Conservation (phyloP, 2,329 filamentous ascomycete genomes). For the Keithomyces neogunnii region DNA sequence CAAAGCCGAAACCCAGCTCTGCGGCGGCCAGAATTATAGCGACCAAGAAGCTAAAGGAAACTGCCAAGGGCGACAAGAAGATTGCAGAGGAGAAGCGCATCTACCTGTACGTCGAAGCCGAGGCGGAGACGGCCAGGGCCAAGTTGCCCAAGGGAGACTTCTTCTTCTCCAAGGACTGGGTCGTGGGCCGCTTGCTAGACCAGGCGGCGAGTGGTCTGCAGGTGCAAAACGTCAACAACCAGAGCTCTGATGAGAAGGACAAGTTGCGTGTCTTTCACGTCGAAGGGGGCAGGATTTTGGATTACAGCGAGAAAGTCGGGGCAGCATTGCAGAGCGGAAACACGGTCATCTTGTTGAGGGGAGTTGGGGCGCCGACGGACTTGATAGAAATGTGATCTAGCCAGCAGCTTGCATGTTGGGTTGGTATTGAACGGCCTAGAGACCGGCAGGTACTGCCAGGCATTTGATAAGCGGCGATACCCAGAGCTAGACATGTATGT, state of each 20-base stretch:
- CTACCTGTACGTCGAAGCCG: slow-evolving; percentile 85
- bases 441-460: neutral
- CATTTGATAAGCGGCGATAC: neutral
- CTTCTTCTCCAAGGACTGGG: slow-evolving; percentile 79
- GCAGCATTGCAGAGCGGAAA: slow-evolving; percentile 68
- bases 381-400: slow-evolving; percentile 44
- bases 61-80: slow-evolving; percentile 83
- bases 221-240: slow-evolving; percentile 78
- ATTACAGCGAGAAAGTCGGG: slow-evolving; percentile 82
- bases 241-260: slow-evolving; percentile 65
- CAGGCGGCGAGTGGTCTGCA: slow-evolving; percentile 68
- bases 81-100: slow-evolving; percentile 75
- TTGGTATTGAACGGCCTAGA: neutral
- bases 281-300: slow-evolving; percentile 76
- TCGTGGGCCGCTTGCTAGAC: slow-evolving; percentile 75
- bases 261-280: slow-evolving; percentile 87
- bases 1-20: slow-evolving; percentile 54
- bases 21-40: slow-evolving; percentile 59
- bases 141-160: slow-evolving; percentile 78
- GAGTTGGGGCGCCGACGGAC: slow-evolving; percentile 72
- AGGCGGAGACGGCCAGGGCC: slow-evolving; percentile 72
- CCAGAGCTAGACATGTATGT: neutral
- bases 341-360: slow-evolving; percentile 79
- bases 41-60: slow-evolving; percentile 72
- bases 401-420: neutral